These are phyloP conservation scores for Fraxinus americana DNA, from an alignment of 257 asterid genomes.

Conservation along the genomic window DNA sequence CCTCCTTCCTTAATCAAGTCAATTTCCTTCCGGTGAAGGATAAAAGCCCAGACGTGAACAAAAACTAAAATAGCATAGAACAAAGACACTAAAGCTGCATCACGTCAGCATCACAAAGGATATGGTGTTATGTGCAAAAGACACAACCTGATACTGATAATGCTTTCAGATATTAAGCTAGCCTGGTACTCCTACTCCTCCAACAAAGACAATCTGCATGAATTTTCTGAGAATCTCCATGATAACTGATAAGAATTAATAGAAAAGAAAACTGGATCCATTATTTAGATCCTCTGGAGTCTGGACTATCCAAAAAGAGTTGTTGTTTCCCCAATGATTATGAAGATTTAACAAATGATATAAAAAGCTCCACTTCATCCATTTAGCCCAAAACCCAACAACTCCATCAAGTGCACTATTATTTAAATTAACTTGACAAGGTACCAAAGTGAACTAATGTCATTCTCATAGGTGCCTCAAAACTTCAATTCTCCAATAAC, in stretches of 20 bases:
- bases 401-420: not conserved
- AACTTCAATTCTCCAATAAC: not conserved
- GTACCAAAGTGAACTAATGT: not conserved
- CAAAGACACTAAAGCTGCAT: not conserved
- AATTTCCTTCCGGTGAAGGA: not conserved
- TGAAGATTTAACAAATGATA: not conserved
- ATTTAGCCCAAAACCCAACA: not conserved
- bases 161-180: not conserved
- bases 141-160: not conserved
- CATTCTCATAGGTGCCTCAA: not conserved
- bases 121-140: not conserved
- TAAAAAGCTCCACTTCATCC: not conserved
- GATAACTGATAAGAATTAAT: not conserved
- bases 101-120: not conserved
- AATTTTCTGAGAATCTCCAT: not conserved
- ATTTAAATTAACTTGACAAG: not conserved
- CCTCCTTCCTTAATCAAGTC: not conserved
- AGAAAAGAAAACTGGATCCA: not conserved
- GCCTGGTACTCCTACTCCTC: not conserved
- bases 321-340: not conserved
- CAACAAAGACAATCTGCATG: not conserved
- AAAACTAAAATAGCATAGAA: not conserved
- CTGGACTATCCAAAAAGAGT: not conserved
- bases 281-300: not conserved
- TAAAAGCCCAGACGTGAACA: not conserved